These are phyloP conservation scores for Dictyostelium intermedium DNA, from an alignment of 78 protist genomes.

Conservation along the genomic window DNA sequence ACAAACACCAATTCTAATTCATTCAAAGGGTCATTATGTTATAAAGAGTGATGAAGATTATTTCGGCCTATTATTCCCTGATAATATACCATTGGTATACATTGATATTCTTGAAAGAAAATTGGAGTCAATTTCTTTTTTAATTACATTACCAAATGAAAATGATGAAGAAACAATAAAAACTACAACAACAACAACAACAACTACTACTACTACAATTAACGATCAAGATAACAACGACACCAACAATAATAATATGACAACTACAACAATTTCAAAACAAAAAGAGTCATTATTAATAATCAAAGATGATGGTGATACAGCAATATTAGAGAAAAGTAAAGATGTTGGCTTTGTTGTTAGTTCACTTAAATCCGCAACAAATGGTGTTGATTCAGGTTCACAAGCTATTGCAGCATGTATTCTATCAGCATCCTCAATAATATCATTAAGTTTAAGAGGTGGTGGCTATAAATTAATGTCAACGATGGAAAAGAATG, in stretches of 20 bases:
- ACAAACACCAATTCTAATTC: conserved; percentile 26
- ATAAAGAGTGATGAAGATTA: not conserved
- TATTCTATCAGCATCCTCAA: conserved; percentile 22
- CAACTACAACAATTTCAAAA: not conserved
- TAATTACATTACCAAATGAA: not conserved
- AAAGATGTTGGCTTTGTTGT: conserved; percentile 12
- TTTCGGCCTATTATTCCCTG: conserved; percentile 32
- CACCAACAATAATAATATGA: not conserved
- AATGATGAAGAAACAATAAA: not conserved
- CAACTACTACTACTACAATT: not conserved
- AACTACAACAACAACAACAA: not conserved
- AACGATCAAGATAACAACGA: not conserved
- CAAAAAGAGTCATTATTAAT: not conserved
- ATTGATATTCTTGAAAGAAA: conserved; percentile 30
- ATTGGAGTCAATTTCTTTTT: not conserved
- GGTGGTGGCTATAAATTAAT: conserved; percentile 28
- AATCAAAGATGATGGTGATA: not conserved
- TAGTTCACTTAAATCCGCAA: not conserved
- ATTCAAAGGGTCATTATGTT: conserved; percentile 39
- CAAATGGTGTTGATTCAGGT: conserved; percentile 28
- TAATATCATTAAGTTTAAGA: conserved; percentile 32
- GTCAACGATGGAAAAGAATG: conserved; percentile 5
- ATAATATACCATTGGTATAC: conserved; percentile 20
- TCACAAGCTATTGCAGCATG: not conserved
- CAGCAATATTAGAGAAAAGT: not conserved